These are phyloP conservation scores for Bipolaris cookei DNA, from an alignment of 2,329 filamentous ascomycete genomes.

Conservation along the genomic window DNA sequence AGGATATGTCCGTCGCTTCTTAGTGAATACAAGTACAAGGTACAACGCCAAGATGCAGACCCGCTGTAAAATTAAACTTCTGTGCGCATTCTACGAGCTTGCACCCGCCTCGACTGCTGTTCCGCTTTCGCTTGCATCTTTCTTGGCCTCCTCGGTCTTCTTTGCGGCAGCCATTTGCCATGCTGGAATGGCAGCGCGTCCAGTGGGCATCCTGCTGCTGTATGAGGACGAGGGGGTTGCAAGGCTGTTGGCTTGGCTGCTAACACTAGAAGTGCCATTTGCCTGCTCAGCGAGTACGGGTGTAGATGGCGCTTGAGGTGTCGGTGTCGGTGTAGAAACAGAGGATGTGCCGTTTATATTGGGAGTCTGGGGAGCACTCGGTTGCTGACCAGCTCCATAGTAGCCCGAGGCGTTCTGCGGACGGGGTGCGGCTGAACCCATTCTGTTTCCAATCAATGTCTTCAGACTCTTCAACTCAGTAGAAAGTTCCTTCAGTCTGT, in stretches of 20 bases:
- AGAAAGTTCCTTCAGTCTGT: conserved; percentile 81
- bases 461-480: conserved; percentile 91
- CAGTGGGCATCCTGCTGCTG: conserved; percentile 40
- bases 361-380: conserved; percentile 28
- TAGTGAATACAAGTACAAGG: conserved; percentile 16
- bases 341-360: conserved; percentile 37
- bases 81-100: conserved; percentile 27
- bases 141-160: conserved; percentile 54
- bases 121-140: conserved; percentile 50
- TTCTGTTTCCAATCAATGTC: conserved; percentile 74
- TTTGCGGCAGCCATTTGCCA: conserved; percentile 62
- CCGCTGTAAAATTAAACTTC: neutral
- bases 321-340: conserved; percentile 28
- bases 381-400: conserved; percentile 32
- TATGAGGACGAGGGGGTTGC: conserved; percentile 32
- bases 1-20: neutral
- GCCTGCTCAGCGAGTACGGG: conserved; percentile 32
- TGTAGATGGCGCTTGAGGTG: conserved; percentile 21
- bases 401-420: conserved; percentile 35
- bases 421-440: conserved; percentile 48
- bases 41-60: conserved; percentile 11
- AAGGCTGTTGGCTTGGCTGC: conserved; percentile 32
- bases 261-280: conserved; percentile 20
- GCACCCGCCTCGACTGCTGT: conserved; percentile 43
- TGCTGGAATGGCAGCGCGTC: conserved; percentile 56